Percentiles rank a stretch among this genome's conserved stretches.
These are phyloP conservation scores for Cladosporium colombiae DNA, from an alignment of 2,329 filamentous ascomycete genomes.

Conservation along the genomic window DNA sequence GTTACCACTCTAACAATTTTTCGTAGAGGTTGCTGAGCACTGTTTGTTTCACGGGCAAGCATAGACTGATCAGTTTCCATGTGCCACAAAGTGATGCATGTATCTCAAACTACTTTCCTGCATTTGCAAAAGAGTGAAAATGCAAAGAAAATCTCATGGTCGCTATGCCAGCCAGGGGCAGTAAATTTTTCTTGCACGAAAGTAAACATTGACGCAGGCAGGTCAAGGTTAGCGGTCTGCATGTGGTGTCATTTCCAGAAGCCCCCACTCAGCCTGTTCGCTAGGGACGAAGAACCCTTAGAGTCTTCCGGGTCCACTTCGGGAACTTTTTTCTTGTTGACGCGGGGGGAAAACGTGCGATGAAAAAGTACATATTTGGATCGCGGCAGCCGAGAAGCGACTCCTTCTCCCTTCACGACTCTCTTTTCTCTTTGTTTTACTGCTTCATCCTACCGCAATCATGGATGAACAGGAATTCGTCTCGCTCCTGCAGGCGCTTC, in stretches of 20 bases:
- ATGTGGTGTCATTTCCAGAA: conserved; percentile 8
- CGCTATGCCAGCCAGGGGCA: conserved; percentile 9
- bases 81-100: not conserved
- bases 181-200: not conserved
- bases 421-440: conserved; percentile 17
- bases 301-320: not conserved
- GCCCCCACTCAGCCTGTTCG: not conserved
- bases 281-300: not conserved
- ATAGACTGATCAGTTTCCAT: not conserved
- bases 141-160: not conserved
- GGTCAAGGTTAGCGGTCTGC: conserved; percentile 1
- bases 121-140: not conserved
- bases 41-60: not conserved
- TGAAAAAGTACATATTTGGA: conserved; percentile 5
- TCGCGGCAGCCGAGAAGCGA: not conserved
- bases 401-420: conserved; percentile 4
- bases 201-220: conserved; percentile 5
- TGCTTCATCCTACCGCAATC: conserved; percentile 24
- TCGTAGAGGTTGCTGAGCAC: not conserved
- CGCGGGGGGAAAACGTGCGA: conserved; percentile 1
- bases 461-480: conserved; percentile 86
- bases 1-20: not conserved
- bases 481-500: conserved; percentile 80
- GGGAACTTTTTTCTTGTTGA: conserved; percentile 2
- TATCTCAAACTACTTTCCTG: not conserved